A percentile compares a stretch with the other conserved stretches of the same genome.
phyloP scores from a whole-genome alignment of 2,329 filamentous ascomycete genomes.

The Amphichorda felina region DNA sequence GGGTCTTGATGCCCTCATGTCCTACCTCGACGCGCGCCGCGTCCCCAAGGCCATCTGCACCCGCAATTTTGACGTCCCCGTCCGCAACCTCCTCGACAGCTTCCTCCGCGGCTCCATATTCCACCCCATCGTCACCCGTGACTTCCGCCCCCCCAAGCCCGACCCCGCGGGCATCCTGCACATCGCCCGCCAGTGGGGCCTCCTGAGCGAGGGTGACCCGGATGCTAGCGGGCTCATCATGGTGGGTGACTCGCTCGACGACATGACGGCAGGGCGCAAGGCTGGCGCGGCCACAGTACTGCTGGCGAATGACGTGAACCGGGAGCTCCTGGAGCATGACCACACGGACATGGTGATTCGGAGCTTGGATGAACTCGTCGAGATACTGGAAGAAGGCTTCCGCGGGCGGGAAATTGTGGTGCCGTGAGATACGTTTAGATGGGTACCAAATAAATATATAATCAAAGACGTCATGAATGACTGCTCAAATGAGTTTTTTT shows the following conservation, averaged over 20 bases:
- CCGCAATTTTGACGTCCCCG: slow-evolving; percentile 79
- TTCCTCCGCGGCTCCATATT: slow-evolving; percentile 62
- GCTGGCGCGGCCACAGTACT: slow-evolving; percentile 89
- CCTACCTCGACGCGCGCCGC: slow-evolving; percentile 57
- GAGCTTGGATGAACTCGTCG: slow-evolving; percentile 64
- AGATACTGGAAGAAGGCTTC: slow-evolving; percentile 65
- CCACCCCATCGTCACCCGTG: slow-evolving; percentile 70
- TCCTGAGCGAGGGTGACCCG: slow-evolving; percentile 20
- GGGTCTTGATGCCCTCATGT: slow-evolving; percentile 67
- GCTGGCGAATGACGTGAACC: slow-evolving; percentile 73
- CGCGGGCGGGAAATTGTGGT: slow-evolving; percentile 29
- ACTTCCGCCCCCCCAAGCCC: slow-evolving; percentile 76
- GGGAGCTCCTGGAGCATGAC: slow-evolving; percentile 54
- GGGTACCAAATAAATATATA: neutral
- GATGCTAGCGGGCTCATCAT: slow-evolving; percentile 25
- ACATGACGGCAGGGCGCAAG: slow-evolving; percentile 75
- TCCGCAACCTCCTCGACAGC: slow-evolving; percentile 60
- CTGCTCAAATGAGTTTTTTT: too few species aligned
- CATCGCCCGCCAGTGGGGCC: slow-evolving; percentile 67
- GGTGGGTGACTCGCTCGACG: slow-evolving; percentile 77
- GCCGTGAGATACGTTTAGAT: neutral
- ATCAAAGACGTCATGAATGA: neutral
- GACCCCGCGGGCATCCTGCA: slow-evolving; percentile 79
- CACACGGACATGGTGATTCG: slow-evolving; percentile 67
- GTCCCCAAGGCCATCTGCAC: slow-evolving; percentile 83